Percentiles rank a stretch among this genome's conserved stretches.
phyloP scores from a whole-genome alignment of 2,329 filamentous ascomycete genomes.

The Aureobasidium vineae region DNA sequence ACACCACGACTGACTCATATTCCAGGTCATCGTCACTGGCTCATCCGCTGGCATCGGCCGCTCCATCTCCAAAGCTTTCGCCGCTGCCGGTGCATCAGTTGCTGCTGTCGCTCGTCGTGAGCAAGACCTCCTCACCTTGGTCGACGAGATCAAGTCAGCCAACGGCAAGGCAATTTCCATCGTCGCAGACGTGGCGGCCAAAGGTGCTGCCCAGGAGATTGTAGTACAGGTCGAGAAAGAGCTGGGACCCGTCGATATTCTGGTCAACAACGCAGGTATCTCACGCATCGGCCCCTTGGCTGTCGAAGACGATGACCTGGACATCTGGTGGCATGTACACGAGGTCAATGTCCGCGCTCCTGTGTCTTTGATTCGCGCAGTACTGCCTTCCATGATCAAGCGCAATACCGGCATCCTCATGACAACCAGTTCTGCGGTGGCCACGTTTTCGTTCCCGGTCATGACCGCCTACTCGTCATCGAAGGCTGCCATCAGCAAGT shows the following conservation, averaged over 20 bases:
- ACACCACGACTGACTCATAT: background rate
- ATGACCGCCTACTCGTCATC: conserved; percentile 33
- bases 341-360: conserved; percentile 33
- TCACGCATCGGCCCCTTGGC: conserved; percentile 27
- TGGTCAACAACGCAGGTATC: conserved; percentile 22
- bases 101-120: conserved; percentile 29
- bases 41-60: conserved; percentile 20
- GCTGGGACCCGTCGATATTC: conserved; percentile 18
- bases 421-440: conserved; percentile 28
- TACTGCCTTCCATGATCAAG: conserved; percentile 31
- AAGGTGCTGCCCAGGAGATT: conserved; percentile 28
- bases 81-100: conserved; percentile 21
- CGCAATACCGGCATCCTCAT: conserved; percentile 30
- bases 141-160: conserved; percentile 30
- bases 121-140: conserved; percentile 29
- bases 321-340: conserved; percentile 33
- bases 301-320: conserved; percentile 29
- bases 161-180: conserved; percentile 30
- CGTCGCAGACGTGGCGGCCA: conserved; percentile 28
- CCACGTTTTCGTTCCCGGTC: conserved; percentile 26
- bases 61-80: conserved; percentile 24
- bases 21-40: conserved; percentile 20
- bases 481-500: conserved; percentile 34
- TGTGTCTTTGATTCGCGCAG: conserved; percentile 31
- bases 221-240: conserved; percentile 28